phyloP scores from a whole-genome alignment of 208 protist species.

The Acanthamoeba divionensis region DNA sequence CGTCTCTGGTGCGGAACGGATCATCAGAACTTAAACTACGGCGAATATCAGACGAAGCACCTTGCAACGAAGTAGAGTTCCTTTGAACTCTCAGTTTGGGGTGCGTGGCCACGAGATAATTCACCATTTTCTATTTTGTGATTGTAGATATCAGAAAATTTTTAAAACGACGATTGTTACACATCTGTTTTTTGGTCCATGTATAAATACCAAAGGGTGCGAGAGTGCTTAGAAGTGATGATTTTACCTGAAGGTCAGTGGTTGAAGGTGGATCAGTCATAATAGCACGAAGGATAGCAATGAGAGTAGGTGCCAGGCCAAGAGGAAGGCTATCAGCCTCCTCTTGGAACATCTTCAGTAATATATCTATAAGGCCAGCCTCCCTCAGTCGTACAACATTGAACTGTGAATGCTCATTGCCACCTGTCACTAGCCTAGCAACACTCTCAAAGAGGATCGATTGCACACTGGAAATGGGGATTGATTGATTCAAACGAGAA shows the following conservation, averaged over 20 bases:
- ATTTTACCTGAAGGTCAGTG: not conserved
- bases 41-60: not conserved
- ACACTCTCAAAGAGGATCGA: slow-evolving; percentile 32
- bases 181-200: too few relatives aligned
- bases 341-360: too few relatives aligned
- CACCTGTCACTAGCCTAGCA: not conserved
- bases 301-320: slow-evolving; percentile 28
- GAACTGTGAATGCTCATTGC: slow-evolving; percentile 27
- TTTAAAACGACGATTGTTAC: too few relatives aligned
- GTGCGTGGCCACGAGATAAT: slow-evolving; percentile 17
- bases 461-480: not conserved
- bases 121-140: slow-evolving; percentile 22
- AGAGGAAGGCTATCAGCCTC: not conserved
- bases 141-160: too few relatives aligned
- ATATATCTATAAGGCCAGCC: slow-evolving; percentile 18
- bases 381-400: slow-evolving; percentile 12
- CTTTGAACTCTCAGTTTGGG: not conserved
- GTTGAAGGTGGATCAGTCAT: slow-evolving; percentile 3
- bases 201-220: too few relatives aligned
- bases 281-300: slow-evolving; percentile 10
- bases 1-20: too few relatives aligned
- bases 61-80: not conserved
- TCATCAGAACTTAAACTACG: too few relatives aligned
- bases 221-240: not conserved
- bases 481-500: too few relatives aligned